Percentiles rank a stretch among this genome's conserved stretches.
phyloP scores from a whole-genome alignment of 1,139 yeast genomes.

The Tardiomyces digboiensis region DNA sequence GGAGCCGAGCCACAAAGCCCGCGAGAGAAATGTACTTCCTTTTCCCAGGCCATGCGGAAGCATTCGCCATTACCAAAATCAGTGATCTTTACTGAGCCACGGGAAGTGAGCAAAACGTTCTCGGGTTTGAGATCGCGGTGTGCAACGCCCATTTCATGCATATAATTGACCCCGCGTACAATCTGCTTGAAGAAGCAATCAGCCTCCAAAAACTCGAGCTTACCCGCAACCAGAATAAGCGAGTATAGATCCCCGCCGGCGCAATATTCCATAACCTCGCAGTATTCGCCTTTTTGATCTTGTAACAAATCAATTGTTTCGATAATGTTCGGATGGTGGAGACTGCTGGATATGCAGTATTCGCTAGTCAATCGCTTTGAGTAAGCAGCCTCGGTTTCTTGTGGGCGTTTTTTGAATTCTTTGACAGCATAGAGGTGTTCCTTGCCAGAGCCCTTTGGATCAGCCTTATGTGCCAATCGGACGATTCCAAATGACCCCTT shows the following conservation, averaged over 20 bases:
- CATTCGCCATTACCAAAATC: constrained; percentile 96
- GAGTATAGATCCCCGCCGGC: constrained; percentile 35
- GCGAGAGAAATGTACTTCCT: constrained; percentile 65
- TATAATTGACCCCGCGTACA: constrained; percentile 79
- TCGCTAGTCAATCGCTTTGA: constrained; percentile 70
- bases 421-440: constrained; percentile 68
- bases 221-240: constrained; percentile 59
- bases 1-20: constrained; percentile 91
- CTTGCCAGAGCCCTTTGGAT: constrained; percentile 26
- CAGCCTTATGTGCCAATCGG: constrained; percentile 53
- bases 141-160: constrained; percentile 95
- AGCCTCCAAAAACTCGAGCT: constrained; percentile 73
- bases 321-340: constrained; percentile 71
- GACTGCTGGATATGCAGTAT: constrained; percentile 71
- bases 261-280: constrained; percentile 49
- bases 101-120: constrained; percentile 66
- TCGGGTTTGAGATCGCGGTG: constrained; percentile 95
- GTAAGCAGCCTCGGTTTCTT: constrained; percentile 49
- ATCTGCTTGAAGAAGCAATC: constrained; percentile 92
- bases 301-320: constrained; percentile 75
- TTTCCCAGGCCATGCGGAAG: constrained; percentile 95
- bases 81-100: constrained; percentile 76
- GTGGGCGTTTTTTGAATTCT: constrained; percentile 50
- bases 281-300: constrained; percentile 85
- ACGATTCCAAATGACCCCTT: constrained; percentile 84